Evolutionary conservation across 148 eudicot species (phyloP).

Genomic region (Selenicereus undatus): DNA sequence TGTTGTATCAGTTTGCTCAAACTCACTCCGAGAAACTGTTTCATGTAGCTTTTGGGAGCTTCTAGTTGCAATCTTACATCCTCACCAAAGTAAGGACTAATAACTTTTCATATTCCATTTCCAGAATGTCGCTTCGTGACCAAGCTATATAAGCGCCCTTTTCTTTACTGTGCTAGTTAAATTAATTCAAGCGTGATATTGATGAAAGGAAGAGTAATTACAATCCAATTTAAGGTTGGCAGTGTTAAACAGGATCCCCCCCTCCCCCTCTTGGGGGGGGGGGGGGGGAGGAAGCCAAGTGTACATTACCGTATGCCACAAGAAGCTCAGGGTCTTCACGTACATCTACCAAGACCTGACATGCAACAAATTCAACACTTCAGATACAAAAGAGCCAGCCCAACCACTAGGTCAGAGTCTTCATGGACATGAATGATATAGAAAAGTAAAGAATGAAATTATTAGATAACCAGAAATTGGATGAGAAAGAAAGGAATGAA

Average conservation of each 20-base stretch:
- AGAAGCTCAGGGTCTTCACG: conserved; percentile 67
- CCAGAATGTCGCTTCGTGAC: neutral
- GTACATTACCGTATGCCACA: conserved; percentile 75
- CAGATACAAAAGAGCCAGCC: conserved; percentile 9
- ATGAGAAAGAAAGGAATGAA: neutral
- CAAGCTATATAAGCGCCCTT: neutral
- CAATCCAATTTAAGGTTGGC: neutral
- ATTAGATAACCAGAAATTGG: neutral
- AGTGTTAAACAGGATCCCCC: neutral
- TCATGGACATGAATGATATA: neutral
- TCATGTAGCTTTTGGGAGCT: neutral
- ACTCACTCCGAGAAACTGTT: neutral
- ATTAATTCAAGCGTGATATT: neutral
- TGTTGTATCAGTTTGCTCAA: too few species aligned
- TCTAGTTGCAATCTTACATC: too few species aligned
- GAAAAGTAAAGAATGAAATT: conserved; percentile 2
- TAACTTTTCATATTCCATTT: neutral
- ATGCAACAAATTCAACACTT: conserved; percentile 17
- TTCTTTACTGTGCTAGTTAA: neutral
- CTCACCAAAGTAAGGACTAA: too few species aligned
- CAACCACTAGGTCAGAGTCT: neutral
- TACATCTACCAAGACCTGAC: conserved; percentile 87
- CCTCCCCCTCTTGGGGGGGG: neutral
- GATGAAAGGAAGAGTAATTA: neutral
- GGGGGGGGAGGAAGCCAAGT: neutral